Conservation (phyloP, 768 basidiomycete genomes). For the Tremella fuciformis region DNA sequence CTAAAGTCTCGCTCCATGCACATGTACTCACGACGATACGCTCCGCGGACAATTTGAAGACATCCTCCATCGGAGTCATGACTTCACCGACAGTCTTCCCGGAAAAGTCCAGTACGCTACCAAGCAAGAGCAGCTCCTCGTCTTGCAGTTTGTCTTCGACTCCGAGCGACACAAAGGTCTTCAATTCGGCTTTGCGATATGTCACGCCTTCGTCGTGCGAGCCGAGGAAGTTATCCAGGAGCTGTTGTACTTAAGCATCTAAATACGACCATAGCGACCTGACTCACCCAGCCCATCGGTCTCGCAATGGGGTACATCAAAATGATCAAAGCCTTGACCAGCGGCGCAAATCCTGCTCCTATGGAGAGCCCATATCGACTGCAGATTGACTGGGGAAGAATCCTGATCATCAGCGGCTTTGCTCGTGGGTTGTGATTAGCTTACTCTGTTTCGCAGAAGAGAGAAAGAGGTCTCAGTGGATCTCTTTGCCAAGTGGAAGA, state of each 20-base stretch:
- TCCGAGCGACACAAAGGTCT: constrained; percentile 45
- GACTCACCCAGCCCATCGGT: constrained; percentile 43
- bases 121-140: constrained; percentile 43
- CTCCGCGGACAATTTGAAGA: constrained; percentile 40
- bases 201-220: constrained; percentile 36
- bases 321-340: constrained; percentile 33
- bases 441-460: constrained; percentile 15
- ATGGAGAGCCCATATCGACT: constrained; percentile 44
- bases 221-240: constrained; percentile 41
- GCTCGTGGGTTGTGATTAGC: neutral
- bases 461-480: neutral
- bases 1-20: neutral
- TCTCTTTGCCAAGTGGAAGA: neutral
- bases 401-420: constrained; percentile 22
- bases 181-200: constrained; percentile 48
- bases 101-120: constrained; percentile 45
- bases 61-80: constrained; percentile 45
- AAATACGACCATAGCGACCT: neutral
- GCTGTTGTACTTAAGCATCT: constrained; percentile 11
- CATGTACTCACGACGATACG: constrained; percentile 36
- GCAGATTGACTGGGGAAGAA: constrained; percentile 44
- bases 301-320: constrained; percentile 44
- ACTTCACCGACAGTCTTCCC: constrained; percentile 43
- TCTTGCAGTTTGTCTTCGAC: constrained; percentile 43
- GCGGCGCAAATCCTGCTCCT: constrained; percentile 41